These are phyloP conservation scores for Sclerotinia spermophila DNA, from an alignment of 2,329 filamentous ascomycete genomes.

Conservation along the genomic window DNA sequence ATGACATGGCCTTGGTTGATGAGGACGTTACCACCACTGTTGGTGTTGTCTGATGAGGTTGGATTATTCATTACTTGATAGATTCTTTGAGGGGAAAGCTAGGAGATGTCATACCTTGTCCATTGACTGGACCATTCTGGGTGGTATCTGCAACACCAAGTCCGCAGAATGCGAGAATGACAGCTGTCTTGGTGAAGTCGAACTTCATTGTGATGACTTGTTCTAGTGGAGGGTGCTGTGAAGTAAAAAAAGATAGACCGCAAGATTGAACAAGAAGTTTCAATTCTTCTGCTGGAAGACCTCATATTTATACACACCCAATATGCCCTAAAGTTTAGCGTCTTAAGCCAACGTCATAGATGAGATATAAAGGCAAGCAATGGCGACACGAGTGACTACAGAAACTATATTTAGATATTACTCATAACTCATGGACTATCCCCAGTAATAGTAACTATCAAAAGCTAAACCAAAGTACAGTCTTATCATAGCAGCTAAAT, in stretches of 20 bases:
- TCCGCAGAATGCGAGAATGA: neutral
- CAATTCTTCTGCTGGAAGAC: rapidly evolving
- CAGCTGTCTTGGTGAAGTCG: neutral
- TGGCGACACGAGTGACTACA: no score
- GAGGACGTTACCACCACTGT: neutral
- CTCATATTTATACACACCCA: neutral
- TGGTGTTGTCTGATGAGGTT: neutral
- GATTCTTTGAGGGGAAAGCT: no score
- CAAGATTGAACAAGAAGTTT: neutral
- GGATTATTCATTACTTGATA: neutral
- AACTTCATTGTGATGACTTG: constrained; percentile 1
- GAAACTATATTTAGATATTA: neutral
- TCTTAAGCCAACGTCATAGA: neutral
- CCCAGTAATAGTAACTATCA: no score
- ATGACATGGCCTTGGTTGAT: neutral
- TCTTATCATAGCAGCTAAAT: neutral
- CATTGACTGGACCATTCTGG: neutral
- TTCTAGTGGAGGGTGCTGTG: neutral
- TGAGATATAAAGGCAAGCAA: neutral
- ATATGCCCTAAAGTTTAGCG: neutral
- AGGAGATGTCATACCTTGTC: neutral
- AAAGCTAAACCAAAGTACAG: neutral
- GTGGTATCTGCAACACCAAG: neutral
- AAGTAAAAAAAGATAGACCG: neutral
- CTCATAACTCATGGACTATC: neutral